Evolutionary conservation across 2,329 filamentous ascomycete genomes (phyloP).

Genomic region (Diaporthe citrichinensis): DNA sequence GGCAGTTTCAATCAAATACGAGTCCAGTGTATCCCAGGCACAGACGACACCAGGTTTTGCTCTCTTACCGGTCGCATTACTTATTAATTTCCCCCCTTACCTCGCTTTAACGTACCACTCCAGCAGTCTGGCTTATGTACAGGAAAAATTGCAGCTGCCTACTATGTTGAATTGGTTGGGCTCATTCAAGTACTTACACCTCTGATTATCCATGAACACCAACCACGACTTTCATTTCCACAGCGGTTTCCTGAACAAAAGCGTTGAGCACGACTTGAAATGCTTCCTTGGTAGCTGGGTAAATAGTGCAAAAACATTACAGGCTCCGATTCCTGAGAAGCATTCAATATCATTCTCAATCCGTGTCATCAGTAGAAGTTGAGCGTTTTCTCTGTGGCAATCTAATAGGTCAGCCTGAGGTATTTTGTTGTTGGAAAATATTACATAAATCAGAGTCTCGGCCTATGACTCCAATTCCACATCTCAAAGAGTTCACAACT

Average conservation of each 20-base stretch:
- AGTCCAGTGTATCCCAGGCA: too few relatives aligned
- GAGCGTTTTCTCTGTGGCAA: too few relatives aligned
- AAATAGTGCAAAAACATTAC: background rate
- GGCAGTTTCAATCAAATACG: background rate
- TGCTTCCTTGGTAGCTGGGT: background rate
- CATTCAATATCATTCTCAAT: background rate
- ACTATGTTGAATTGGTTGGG: too few relatives aligned
- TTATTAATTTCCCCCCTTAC: too few relatives aligned
- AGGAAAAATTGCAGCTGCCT: too few relatives aligned
- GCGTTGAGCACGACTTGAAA: too few relatives aligned
- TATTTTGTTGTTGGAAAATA: background rate
- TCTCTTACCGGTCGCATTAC: too few relatives aligned
- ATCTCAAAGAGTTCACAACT: too few relatives aligned
- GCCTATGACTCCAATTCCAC: background rate
- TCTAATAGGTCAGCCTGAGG: background rate
- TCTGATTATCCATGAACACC: background rate
- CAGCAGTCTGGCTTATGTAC: too few relatives aligned
- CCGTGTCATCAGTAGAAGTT: background rate
- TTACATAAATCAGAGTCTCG: background rate
- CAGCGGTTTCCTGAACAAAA: background rate
- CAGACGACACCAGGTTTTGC: background rate
- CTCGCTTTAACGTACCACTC: too few relatives aligned
- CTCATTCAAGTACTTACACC: too few relatives aligned
- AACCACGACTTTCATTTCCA: background rate
- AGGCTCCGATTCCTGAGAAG: background rate